Base-by-base conservation (phyloP, 2,329 filamentous ascomycete species). In the Aotearoamyces nothofagi region DNA sequence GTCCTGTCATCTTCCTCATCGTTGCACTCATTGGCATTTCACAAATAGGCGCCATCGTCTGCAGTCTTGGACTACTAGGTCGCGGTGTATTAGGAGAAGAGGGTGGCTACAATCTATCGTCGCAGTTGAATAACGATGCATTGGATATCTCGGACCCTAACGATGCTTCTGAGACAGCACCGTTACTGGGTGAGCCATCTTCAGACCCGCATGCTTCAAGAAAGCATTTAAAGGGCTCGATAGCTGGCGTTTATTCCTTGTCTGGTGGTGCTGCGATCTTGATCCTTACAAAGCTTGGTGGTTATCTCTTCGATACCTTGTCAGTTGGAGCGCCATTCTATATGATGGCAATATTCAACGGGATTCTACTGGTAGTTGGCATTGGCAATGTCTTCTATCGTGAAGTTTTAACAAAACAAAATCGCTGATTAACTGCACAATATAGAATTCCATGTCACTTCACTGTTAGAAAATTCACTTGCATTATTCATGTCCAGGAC, bases 21-120 rank as follows among this genome's bases (percentile, higher is more conserved):
- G 82, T 84, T 23, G 69, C 77, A 0, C 56, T 93, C 11, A 71
- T 96, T 22, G 90, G 90, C 9, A 70, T 93, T 46, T 92, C 82
- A 44, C 90, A 98, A 53, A 96, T 98, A 36, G 90, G 87, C 2
- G 79, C 84, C 8, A 96, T 98, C 34, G 90, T 98, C 1, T 94
- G 86, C 56, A 92, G 82, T 39, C 66, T 98, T n/a, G 84, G 81
- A 1, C 71, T 90, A 1, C 65, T 98, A 3, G 83, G 83, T 20
- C 72, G 73, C 10, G 86, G 84, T 4, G 77, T 96, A 13, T 60
- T 92, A 27, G 53, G 53, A 40, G 56, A 56, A 33, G 55, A 56
- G 35, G 43, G 44, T 13, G 46, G 45, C 5, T 47, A 46, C 22
- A 49, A 41, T 19, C 33, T 47, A 5, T 48, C 46, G 5, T 42